These are phyloP conservation scores for Penicillium salamii DNA, from an alignment of 495 filamentous ascomycete genomes.

Conservation along the genomic window DNA sequence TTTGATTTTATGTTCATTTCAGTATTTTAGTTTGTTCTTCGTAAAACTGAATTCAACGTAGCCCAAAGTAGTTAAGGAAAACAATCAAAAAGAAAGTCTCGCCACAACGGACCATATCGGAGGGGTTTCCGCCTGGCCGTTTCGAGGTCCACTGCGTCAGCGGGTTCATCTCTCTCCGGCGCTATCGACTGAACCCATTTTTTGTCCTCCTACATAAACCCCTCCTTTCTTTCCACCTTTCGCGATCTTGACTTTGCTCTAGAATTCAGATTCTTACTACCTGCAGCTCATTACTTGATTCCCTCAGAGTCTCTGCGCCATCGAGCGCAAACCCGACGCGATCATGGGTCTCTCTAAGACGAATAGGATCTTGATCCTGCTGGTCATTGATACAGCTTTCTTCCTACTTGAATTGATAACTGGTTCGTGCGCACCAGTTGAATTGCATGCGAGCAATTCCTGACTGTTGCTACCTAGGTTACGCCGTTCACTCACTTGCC, in stretches of 20 bases:
- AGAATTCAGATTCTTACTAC: neutral
- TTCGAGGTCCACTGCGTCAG: constrained; percentile 9
- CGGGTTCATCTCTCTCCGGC: neutral
- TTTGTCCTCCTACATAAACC: neutral
- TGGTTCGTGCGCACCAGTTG: constrained; percentile 41
- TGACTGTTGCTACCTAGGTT: constrained; percentile 47
- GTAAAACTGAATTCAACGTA: too few relatives aligned
- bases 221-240: constrained; percentile 1
- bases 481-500: constrained; percentile 83
- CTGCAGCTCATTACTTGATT: neutral
- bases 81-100: constrained; percentile 5
- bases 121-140: constrained; percentile 14
- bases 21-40: too few relatives aligned
- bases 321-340: constrained; percentile 19
- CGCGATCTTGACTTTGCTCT: neutral
- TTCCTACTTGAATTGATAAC: constrained; percentile 85
- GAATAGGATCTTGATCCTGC: constrained; percentile 85
- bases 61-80: neutral
- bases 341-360: constrained; percentile 90
- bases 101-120: constrained; percentile 20
- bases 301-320: constrained; percentile 19
- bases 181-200: neutral
- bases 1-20: too few relatives aligned
- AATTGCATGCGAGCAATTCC: neutral
- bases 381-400: constrained; percentile 85